Percentiles rank a stretch among this genome's conserved stretches.
phyloP scores from a whole-genome alignment of 73 alveolate species.

The Tetrahymena thermophila region DNA sequence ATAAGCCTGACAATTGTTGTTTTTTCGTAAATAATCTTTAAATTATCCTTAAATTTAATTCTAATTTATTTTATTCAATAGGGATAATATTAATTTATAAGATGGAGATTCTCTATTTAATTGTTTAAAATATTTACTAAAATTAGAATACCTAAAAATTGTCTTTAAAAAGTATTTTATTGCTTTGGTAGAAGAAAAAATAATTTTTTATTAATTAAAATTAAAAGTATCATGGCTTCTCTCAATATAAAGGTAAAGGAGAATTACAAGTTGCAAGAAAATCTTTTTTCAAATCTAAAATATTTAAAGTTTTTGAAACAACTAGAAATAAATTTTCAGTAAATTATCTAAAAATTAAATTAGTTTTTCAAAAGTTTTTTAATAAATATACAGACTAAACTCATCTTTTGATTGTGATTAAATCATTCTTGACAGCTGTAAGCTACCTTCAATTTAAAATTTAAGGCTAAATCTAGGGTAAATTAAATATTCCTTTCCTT shows the following conservation, averaged over 20 bases:
- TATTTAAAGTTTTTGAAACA: not conserved
- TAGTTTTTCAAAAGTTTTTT: not conserved
- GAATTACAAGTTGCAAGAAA: not conserved
- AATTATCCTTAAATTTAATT: not conserved
- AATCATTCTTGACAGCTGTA: not conserved
- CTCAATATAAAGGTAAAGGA: not conserved
- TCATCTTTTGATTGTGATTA: not conserved
- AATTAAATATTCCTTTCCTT: not conserved
- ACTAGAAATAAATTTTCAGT: not conserved
- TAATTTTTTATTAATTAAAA: not conserved
- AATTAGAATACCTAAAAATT: not conserved
- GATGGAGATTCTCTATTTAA: not conserved
- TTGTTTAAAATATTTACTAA: not conserved
- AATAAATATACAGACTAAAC: not conserved
- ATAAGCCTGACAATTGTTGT: not conserved
- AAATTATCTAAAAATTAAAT: not conserved
- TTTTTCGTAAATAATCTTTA: not conserved
- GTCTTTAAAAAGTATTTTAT: not conserved
- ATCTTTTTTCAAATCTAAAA: not conserved
- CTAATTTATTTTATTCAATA: not conserved
- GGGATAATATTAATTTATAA: not conserved
- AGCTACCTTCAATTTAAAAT: not conserved
- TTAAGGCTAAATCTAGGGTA: not conserved
- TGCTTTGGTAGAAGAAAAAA: not conserved
- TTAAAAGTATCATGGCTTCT: not conserved